Percentiles rank a stretch among this genome's conserved stretches.
phyloP scores from a whole-genome alignment of 805 yeast species.

The Kodamaea neixiangensis region DNA sequence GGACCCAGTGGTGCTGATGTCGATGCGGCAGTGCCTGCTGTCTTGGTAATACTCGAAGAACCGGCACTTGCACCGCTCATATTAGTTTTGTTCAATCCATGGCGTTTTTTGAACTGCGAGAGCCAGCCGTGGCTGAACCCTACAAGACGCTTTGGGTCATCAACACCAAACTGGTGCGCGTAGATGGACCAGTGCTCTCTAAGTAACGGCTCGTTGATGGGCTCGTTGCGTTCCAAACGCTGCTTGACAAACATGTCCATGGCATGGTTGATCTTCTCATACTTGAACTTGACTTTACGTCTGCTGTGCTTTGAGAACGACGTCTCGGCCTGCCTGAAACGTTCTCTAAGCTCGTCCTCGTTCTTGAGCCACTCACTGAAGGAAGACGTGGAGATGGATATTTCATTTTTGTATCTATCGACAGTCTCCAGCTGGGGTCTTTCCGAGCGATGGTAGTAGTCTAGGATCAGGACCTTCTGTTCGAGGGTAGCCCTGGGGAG shows the following conservation, averaged over 20 bases:
- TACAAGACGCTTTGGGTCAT: conserved; percentile 57
- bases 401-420: conserved; percentile 48
- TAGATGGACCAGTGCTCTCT: conserved; percentile 57
- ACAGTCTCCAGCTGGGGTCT: conserved; percentile 62
- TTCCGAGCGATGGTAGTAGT: conserved; percentile 48
- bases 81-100: conserved; percentile 44
- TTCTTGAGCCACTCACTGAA: conserved; percentile 63
- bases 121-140: conserved; percentile 66
- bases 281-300: conserved; percentile 53
- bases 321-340: conserved; percentile 37
- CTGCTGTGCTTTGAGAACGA: conserved; percentile 36
- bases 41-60: background rate
- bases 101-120: conserved; percentile 59
- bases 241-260: conserved; percentile 57
- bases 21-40: background rate
- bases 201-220: conserved; percentile 55
- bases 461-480: conserved; percentile 57
- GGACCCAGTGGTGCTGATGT: background rate
- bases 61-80: conserved; percentile 22
- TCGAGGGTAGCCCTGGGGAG: conserved; percentile 58
- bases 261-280: conserved; percentile 57
- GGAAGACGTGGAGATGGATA: conserved; percentile 59
- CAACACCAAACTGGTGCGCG: conserved; percentile 58
- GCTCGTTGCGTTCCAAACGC: conserved; percentile 43
- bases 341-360: conserved; percentile 50